Base-by-base conservation (phyloP, 441 rosid species). In the Populus hybrid region DNA sequence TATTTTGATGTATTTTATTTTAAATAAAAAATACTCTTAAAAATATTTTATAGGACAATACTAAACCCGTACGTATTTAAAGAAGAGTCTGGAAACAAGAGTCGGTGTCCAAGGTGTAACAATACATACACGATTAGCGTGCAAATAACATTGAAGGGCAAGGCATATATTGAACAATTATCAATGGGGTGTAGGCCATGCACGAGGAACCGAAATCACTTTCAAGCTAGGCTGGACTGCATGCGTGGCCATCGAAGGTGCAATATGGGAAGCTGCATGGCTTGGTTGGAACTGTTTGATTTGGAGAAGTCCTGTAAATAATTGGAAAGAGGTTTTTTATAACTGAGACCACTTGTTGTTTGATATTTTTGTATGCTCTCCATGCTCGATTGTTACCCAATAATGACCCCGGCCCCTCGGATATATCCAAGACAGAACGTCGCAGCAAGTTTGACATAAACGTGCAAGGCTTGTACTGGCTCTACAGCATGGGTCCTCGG, bases 181-280 rank as follows among this genome's bases (percentile, higher is more conserved):
- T 26, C 32, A 32, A 16, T 12, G 26, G 1, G 34, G 69, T 11
- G 70, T 82, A 75, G 82, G 82, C 72, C 81, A 75, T 21, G n/a
- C 40, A 9, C 24, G 65, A 35, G 24, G 46, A 19, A 74, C 21
- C 28, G 72, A 73, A 74, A 82, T 86, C 86, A 63, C 79, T 73
- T 81, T 78, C 84, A 84, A 69, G 81, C 79, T 68, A 79, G 84
- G 84, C 83, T 82, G 87, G 85, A 75, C 73, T 42, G n/a, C 59
- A 72, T 80, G n/a, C 36, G 75, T 80, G 34, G 67, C 76, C 42
- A 77, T 75, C 77, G 18, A 57, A 34, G 74, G 42, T 32, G 71
- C 67, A 69, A 76, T 36, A 61, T 19, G 79, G 79, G 77, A 75
- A 83, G 76, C 81, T 30, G 83, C 85, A 84, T 84, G 85, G 82